Base-by-base conservation (phyloP, 306 rosid genomes). In the Quercus alba region DNA sequence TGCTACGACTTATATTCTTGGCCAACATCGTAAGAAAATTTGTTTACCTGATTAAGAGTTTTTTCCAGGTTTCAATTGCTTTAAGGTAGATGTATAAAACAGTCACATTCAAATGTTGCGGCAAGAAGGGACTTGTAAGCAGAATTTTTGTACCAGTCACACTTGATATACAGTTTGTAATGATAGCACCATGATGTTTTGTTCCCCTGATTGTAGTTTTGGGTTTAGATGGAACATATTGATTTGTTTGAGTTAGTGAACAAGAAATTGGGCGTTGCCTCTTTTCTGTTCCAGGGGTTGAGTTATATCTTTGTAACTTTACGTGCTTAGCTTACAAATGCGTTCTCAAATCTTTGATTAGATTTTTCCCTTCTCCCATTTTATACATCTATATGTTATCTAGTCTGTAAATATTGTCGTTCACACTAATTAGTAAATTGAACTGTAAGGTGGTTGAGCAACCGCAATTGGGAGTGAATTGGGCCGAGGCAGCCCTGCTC, bases 31-130 rank as follows among this genome's bases (percentile, higher is more conserved):
- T n/a, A 68, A 17, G 10, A 49, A 67, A 35, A 49, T 68, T 51
- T 52, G 41, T 51, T 84, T 74, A 20, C 75, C 75, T 78, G 35
- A 15, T 49, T 31, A 28, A 15, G 62, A 41, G n/a, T 25, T 70
- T 63, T 73, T 56, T 61, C 55, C 82, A 85, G 85, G 85, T 73
- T 75, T 75, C 83, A 76, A 33, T 78, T 81, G 76, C 41, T 81
- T 77, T 38, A 35, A 64, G 78, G 63, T 75, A 74, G 67, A 75
- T 78, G 85, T 85, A 78, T 78, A 78, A 68, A 84, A 51, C 64
- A 72, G 61, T 81, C 80, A 62, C 70, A 55, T 84, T 76, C 74
- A 72, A n/a, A 76, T 63, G 38, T 54, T 73, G 79, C 73, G 85
- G 69, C 56, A 25, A 74, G 75, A 84, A 56, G 84, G 70, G 33